Evolutionary conservation across 306 rosid genomes (phyloP).

Genomic region (Prunus dulcis): DNA sequence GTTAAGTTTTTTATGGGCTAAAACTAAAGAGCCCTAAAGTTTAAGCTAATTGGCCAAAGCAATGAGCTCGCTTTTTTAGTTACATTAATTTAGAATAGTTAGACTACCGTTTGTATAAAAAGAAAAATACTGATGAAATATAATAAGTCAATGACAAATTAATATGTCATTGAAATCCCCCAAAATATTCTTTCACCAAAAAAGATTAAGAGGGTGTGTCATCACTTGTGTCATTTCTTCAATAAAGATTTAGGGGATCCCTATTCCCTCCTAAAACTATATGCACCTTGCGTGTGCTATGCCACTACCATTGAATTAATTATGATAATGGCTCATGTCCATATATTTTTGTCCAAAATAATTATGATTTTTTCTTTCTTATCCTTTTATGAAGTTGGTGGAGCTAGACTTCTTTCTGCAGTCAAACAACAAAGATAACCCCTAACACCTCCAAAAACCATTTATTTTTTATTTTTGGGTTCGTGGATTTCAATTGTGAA

Average conservation of each 20-base stretch:
- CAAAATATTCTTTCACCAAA: not conserved
- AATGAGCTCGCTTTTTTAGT: too few relatives aligned
- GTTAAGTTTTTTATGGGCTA: too few relatives aligned
- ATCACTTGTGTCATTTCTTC: not conserved
- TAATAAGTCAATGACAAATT: not conserved
- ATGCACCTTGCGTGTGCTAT: constrained; percentile 7
- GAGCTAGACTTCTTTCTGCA: not conserved
- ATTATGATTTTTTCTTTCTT: not conserved
- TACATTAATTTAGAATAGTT: too few relatives aligned
- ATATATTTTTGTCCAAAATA: not conserved
- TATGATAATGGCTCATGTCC: not conserved
- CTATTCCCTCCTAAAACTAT: not conserved
- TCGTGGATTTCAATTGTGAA: not conserved
- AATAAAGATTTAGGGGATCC: not conserved
- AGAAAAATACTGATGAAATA: too few relatives aligned
- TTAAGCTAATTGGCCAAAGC: too few relatives aligned
- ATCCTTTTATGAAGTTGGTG: not conserved
- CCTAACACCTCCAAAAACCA: not conserved
- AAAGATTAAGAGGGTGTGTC: not conserved
- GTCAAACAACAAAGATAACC: not conserved
- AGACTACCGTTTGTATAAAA: too few relatives aligned
- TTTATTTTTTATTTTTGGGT: not conserved
- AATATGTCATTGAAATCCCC: not conserved
- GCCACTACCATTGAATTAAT: not conserved
- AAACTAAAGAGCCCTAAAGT: too few relatives aligned